phyloP scores from a whole-genome alignment of 495 filamentous ascomycete species.

The Penicillium arizonense region DNA sequence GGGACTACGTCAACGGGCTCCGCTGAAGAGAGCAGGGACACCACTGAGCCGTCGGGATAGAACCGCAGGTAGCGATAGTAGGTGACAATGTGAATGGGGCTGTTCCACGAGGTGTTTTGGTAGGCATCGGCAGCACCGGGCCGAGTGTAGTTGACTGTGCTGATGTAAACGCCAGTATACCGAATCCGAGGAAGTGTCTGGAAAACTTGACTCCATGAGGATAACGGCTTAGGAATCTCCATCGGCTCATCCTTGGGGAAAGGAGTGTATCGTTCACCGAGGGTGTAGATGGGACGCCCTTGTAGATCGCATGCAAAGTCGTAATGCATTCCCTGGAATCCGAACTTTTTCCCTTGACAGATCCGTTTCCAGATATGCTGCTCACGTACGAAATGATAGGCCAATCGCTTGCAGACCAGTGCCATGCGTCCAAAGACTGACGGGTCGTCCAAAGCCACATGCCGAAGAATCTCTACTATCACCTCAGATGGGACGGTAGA shows the following conservation, averaged over 20 bases:
- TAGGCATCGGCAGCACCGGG: conserved; percentile 63
- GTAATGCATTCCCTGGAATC: conserved; percentile 84
- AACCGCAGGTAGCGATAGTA: conserved; percentile 97
- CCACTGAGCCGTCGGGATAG: conserved; percentile 81
- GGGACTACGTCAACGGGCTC: conserved; percentile 86
- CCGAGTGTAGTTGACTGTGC: conserved; percentile 91
- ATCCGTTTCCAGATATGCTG: conserved; percentile 87
- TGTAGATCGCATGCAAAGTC: conserved; percentile 63
- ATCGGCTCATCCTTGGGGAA: conserved; percentile 32
- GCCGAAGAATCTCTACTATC: conserved; percentile 67
- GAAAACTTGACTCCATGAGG: conserved; percentile 64
- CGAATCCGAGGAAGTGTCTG: conserved; percentile 79
- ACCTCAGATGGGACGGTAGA: conserved; percentile 78
- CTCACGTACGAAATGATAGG: conserved; percentile 80
- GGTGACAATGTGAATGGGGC: conserved; percentile 91
- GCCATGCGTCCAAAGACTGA: conserved; percentile 76
- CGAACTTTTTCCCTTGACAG: conserved; percentile 66
- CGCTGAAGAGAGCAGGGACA: conserved; percentile 73
- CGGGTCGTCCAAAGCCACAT: conserved; percentile 73
- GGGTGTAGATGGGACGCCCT: conserved; percentile 54
- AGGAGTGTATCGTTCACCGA: conserved; percentile 37
- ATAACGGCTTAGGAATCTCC: conserved; percentile 38
- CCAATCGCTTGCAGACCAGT: conserved; percentile 81
- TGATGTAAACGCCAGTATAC: conserved; percentile 94
- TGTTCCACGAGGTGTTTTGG: conserved; percentile 64